Evolutionary conservation across 176 grass and related monocot species (phyloP), one percentile per base, ranked within the genome.

Genomic region (Avena eriantha): DNA sequence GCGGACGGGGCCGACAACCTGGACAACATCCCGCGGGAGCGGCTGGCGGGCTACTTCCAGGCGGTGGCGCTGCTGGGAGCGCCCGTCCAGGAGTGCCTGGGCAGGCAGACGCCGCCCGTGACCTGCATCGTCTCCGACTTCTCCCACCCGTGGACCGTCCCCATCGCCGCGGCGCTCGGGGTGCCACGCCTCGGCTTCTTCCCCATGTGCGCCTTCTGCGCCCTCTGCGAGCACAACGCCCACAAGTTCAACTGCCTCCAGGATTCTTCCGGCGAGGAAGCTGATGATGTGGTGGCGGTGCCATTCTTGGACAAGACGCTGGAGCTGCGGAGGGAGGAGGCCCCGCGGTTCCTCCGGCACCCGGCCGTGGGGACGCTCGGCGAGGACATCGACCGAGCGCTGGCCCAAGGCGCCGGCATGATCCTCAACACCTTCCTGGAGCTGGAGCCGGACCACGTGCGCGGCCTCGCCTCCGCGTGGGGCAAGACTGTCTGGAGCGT

Each of bases 51-150:
- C 35, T 71, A 71, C 68, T 39, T 71, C 68, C 68, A 10, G 1
- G 19, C 68, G 9, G 9, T 4, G 9, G 36, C 68, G 68, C 36
- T 11, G 3, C 68, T 71, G 15, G 29, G 64, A 0, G 64, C 0
- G 0, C 66, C 66, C 4, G 0, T 69, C 16, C 17, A 69, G 66
- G 16, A 18, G 15, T 17, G 14, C 34, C 66, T 69, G 1, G 5
- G 8, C 66, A 17, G 0, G 0, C 34, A 21, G 4, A 26, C 4
- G 41, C 17, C 82, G 22, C 71, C 22, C 83, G 54, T 57, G 0
- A 77, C 66, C 16, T 92, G 90, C 67, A 70, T 92, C 33, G 86
- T 92, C 10, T 19, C 87, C 1, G 90, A 89, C 49, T 67, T 87
- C 26, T 87, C 66, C 73, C 81, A 92, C 69, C 73, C 73, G 1